A percentile compares a stretch with the other conserved stretches of the same genome.
These are phyloP conservation scores for Ambrosia trifida DNA, from an alignment of 129 eudicot species.

Conservation along the genomic window DNA sequence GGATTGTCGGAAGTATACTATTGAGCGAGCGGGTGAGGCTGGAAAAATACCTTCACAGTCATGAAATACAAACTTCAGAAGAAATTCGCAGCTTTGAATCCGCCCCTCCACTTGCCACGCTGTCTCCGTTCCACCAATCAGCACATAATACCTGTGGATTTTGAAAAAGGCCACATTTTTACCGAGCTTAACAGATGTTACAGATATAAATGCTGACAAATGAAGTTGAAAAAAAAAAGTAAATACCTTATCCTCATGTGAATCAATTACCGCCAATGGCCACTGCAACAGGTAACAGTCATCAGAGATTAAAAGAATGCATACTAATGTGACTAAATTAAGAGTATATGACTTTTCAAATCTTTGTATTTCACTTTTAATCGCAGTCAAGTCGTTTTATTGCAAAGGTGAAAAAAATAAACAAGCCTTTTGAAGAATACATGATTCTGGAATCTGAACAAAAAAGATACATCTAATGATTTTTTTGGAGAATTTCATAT, in stretches of 20 bases:
- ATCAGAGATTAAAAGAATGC: neutral
- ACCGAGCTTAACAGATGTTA: neutral
- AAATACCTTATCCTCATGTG: constrained; percentile 88
- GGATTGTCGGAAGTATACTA: neutral
- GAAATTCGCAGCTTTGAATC: constrained; percentile 82
- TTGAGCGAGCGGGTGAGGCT: too few species aligned
- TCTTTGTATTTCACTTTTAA: neutral
- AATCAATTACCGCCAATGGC: constrained; percentile 80
- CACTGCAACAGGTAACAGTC: constrained; percentile 54
- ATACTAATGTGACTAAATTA: neutral
- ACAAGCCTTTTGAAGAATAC: neutral
- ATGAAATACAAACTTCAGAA: constrained; percentile 60
- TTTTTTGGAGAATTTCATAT: neutral
- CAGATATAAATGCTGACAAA: neutral
- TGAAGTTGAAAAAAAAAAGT: neutral
- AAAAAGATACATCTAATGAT: neutral
- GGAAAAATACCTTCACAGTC: constrained; percentile 39
- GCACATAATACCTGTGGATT: constrained; percentile 69
- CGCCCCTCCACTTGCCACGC: constrained; percentile 88
- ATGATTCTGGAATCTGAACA: constrained; percentile 3
- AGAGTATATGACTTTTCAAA: neutral
- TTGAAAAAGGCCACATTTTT: constrained; percentile 1
- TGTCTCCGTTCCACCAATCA: constrained; percentile 93
- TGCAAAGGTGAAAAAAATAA: neutral
- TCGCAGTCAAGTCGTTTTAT: neutral